Base-by-base conservation (phyloP, 2,329 filamentous ascomycete genomes). In the Colletotrichum ledebouriae region DNA sequence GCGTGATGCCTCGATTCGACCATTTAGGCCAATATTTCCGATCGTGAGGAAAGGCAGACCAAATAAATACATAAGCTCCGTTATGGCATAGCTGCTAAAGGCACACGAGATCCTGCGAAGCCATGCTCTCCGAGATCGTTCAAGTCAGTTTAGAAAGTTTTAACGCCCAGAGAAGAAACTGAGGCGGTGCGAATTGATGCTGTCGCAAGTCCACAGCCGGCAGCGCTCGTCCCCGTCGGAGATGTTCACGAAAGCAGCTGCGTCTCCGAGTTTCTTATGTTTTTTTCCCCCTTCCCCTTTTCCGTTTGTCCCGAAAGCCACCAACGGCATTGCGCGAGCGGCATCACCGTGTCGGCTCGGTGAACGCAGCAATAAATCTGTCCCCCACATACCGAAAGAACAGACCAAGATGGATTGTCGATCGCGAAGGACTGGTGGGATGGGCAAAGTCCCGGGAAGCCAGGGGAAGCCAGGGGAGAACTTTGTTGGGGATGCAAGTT, bases 391-490 rank as follows among this genome's bases (percentile, higher is more conserved):
- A 11, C 49, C 13, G 22, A 52, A 34, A 52, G 3, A 15, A 52
- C 49, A 15, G 33, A 20, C 49, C 25, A 25, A 5, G 25, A 25
- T 25, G 33, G 49, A 52, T 52, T 15, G n/a, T 22, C 29, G 47
- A 34, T 52, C 49, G 49, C 22, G 15, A 60, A 60, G 33, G 13
- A 2, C 2, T 17, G 25, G 25, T 12, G 25, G 20, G 12, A 42
- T 46, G 58, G 58, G 58, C 50, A 13, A 34, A 60, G 52, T 46
- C 29, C 58, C 58, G 58, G 58, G 34, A 7, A 33, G 15, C 17
- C 20, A 4, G 17, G 58, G 25, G 12, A 22, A 22, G 49, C 17
- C 29, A 29, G 15, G 13, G 15, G 15, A 29, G 17, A 60, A 52
- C 29, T 25, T 15, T 41, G 33, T 22, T 20, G 12, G 50, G 44